A percentile compares a stretch with the other conserved stretches of the same genome.
Evolutionary conservation across 352 stramenopile species (phyloP).

Genomic region (Phytophthora quininea): DNA sequence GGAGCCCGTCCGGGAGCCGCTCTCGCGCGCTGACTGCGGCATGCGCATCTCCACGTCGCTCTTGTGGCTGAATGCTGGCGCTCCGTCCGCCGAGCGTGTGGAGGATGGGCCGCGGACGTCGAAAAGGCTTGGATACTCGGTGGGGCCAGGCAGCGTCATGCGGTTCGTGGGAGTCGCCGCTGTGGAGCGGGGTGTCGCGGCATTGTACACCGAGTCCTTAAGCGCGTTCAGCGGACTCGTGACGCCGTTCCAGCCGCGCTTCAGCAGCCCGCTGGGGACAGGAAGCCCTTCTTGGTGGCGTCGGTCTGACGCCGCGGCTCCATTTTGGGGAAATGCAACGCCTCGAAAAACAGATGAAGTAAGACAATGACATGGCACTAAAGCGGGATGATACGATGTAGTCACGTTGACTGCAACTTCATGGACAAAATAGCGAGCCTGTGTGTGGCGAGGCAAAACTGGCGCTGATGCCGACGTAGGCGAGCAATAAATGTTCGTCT

Average conservation of each 20-base stretch:
- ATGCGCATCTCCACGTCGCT: conserved; percentile 22
- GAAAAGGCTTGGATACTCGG: conserved; percentile 80
- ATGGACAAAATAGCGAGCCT: conserved; percentile 33
- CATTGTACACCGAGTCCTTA: conserved; percentile 66
- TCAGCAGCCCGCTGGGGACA: conserved; percentile 66
- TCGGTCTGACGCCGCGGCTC: conserved; percentile 27
- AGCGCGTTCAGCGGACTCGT: conserved; percentile 65
- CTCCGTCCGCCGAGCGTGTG: conserved; percentile 42
- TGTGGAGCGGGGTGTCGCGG: conserved; percentile 52
- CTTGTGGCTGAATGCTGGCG: conserved; percentile 16
- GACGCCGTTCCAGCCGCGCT: conserved; percentile 70
- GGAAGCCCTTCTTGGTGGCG: conserved; percentile 46
- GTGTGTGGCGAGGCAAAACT: conserved; percentile 26
- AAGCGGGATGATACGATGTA: conserved; percentile 6
- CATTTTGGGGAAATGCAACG: conserved; percentile 29
- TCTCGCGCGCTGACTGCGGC: conserved; percentile 43
- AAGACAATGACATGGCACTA: conserved; percentile 17
- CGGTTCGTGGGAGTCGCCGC: conserved; percentile 34
- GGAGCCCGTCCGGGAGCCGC: conserved; percentile 41
- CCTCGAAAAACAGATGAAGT: not conserved
- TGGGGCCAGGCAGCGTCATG: conserved; percentile 50
- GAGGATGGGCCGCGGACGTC: conserved; percentile 57
- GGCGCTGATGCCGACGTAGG: conserved; percentile 35
- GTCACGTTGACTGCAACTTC: too few species aligned
- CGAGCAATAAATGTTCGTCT: conserved; percentile 22